These are phyloP conservation scores for Fusarium acutatum DNA, from an alignment of 2,329 filamentous ascomycete genomes.

Conservation along the genomic window DNA sequence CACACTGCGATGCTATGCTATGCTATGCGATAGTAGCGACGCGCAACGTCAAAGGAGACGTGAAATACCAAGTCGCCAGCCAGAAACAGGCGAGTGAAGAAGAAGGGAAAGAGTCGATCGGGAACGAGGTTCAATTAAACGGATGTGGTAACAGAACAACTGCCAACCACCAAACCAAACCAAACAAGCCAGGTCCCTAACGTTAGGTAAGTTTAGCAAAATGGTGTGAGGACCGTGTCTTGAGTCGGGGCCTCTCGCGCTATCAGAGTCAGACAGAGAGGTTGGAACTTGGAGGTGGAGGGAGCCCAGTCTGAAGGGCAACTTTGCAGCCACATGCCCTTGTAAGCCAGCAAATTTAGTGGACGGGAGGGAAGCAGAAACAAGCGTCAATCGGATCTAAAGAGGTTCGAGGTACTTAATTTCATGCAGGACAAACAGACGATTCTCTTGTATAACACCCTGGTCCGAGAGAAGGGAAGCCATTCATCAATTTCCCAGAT, in stretches of 20 bases:
- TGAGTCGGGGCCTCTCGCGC: slow-evolving; percentile 40
- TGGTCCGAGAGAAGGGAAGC: slow-evolving; percentile 11
- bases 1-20: background rate
- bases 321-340: slow-evolving; percentile 8
- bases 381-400: slow-evolving; percentile 6
- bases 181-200: slow-evolving; percentile 4
- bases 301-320: slow-evolving; percentile 6
- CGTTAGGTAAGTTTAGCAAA: background rate
- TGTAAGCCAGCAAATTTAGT: slow-evolving; percentile 5
- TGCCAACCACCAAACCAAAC: background rate
- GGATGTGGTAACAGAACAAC: background rate
- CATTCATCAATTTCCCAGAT: slow-evolving; percentile 25
- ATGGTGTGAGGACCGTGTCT: slow-evolving; percentile 38
- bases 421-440: slow-evolving; percentile 8
- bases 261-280: slow-evolving; percentile 19
- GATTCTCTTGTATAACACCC: slow-evolving; percentile 16
- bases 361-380: slow-evolving; percentile 28
- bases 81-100: slow-evolving; percentile 31
- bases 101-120: slow-evolving; percentile 2
- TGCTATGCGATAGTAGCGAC: slow-evolving; percentile 13
- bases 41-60: slow-evolving; percentile 16
- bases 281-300: slow-evolving; percentile 1
- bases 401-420: slow-evolving; percentile 11
- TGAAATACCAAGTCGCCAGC: slow-evolving; percentile 20
- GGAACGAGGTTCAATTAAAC: slow-evolving; percentile 30